Evolutionary conservation across 495 filamentous ascomycete species (phyloP).

Genomic region (Diplogelasinospora grovesii): DNA sequence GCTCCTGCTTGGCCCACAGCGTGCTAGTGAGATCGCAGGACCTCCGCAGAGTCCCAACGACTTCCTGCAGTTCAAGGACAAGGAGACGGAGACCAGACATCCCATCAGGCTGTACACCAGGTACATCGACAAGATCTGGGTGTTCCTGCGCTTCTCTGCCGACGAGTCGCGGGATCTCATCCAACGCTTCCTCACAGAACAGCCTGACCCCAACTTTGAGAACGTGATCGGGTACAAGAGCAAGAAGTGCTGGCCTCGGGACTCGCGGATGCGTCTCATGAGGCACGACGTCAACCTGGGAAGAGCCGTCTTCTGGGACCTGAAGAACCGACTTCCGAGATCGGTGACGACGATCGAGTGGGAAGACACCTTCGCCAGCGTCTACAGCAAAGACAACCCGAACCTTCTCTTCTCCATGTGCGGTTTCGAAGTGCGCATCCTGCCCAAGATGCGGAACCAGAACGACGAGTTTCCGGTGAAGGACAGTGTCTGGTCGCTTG

Average conservation of each 20-base stretch:
- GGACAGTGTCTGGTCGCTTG: conserved; percentile 95
- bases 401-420: conserved; percentile 97
- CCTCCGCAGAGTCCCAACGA: conserved; percentile 96
- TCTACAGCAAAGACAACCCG: conserved; percentile 97
- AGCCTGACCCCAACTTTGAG: conserved; percentile 98
- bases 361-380: conserved; percentile 99
- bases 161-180: conserved; percentile 96
- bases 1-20: conserved; percentile 83
- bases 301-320: conserved; percentile 96
- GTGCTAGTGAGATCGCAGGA: conserved; percentile 94
- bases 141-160: conserved; percentile 87
- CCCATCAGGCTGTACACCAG: conserved; percentile 95
- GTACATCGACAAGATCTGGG: conserved; percentile 98
- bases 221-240: conserved; percentile 99
- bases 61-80: conserved; percentile 94
- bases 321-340: conserved; percentile 93
- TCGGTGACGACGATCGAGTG: conserved; percentile 97
- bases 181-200: conserved; percentile 95
- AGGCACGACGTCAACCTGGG: conserved; percentile 98
- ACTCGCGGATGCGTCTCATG: conserved; percentile 97
- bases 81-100: conserved; percentile 82
- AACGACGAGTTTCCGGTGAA: conserved; percentile 97
- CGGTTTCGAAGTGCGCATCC: conserved; percentile 94
- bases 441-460: conserved; percentile 91
- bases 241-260: conserved; percentile 99